Evolutionary conservation across 2,329 filamentous ascomycete species (phyloP), one percentile per base, ranked within the genome.

Genomic region (Calycina herbarum): DNA sequence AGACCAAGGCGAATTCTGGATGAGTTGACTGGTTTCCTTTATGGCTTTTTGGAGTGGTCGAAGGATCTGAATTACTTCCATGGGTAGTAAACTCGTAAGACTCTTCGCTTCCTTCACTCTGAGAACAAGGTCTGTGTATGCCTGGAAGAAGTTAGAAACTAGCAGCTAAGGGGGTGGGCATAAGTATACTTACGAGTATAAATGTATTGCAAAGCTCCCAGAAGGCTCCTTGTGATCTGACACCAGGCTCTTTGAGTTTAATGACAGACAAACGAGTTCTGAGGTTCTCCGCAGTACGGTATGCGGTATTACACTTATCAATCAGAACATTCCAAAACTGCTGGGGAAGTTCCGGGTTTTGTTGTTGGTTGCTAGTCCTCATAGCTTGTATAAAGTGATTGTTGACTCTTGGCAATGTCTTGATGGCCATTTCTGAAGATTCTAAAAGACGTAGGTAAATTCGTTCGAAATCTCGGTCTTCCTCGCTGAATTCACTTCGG

Each of bases 191-290:
- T 68, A 76, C 75, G 71, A 85, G 85, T 69, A 92, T 85, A 70
- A 93, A 93, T 71, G 83, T 84, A 78, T 90, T 93, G 79, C 91
- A 95, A 62, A 94, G 81, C 70, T 86, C 81, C 85, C 87, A 89
- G 76, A 89, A 89, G 17, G 79, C 78, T 2, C 81, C 76, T 72
- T 89, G 86, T 1, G 83, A 87, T 63, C 92, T 85, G 61, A 92
- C 85, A 11, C 87, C 89, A 7, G 92, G 91, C 72, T 97, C 93
- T 75, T 94, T 95, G 11, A 96, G 82, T 76, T 93, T 93, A 80
- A 97, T 92, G 58, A 85, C 83, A 3, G 89, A 92, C 11, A 97
- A 79, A n/a, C 89, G 85, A 48, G 82, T 82, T 73, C 91, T 89
- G 33, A 97, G 82, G 11, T 86, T 82, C 73, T 93, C 88, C 1